Conservation (phyloP, 805 yeast species). For the Lachancea kluyveri region DNA sequence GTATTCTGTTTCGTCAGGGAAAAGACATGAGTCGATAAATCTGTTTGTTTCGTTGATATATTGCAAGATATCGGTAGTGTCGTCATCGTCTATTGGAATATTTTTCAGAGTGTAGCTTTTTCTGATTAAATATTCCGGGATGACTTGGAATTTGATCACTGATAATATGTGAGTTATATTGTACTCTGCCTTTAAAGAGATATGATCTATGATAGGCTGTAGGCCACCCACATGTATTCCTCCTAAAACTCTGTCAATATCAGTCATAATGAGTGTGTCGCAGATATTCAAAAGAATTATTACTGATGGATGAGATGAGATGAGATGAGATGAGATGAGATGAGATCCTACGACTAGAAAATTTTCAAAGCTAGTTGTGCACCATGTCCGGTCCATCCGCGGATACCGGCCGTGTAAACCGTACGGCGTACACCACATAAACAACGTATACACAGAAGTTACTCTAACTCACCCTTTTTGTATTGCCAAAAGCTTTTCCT, state of each 20-base stretch:
- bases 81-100: constrained; percentile 69
- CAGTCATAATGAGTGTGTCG: background rate
- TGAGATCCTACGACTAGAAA: no score
- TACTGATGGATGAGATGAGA: constrained; percentile 12
- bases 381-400: no score
- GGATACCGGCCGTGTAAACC: no score
- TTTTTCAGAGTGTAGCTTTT: constrained; percentile 47
- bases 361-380: no score
- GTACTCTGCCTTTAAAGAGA: constrained; percentile 43
- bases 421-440: no score
- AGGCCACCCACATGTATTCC: constrained; percentile 71
- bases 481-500: constrained; percentile 58
- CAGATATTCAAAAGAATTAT: background rate
- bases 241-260: constrained; percentile 54
- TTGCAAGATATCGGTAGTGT: constrained; percentile 56
- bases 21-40: constrained; percentile 63
- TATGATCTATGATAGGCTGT: constrained; percentile 51
- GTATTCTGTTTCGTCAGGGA: constrained; percentile 34
- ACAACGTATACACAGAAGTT: no score
- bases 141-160: constrained; percentile 57
- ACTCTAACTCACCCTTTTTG: no score
- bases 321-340: constrained; percentile 28
- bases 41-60: constrained; percentile 53
- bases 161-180: constrained; percentile 71
- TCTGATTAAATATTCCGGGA: constrained; percentile 39